Percentiles rank a stretch among this genome's conserved stretches.
These are phyloP conservation scores for Penicillium sclerotiorum DNA, from an alignment of 2,329 filamentous ascomycete species.

Conservation along the genomic window DNA sequence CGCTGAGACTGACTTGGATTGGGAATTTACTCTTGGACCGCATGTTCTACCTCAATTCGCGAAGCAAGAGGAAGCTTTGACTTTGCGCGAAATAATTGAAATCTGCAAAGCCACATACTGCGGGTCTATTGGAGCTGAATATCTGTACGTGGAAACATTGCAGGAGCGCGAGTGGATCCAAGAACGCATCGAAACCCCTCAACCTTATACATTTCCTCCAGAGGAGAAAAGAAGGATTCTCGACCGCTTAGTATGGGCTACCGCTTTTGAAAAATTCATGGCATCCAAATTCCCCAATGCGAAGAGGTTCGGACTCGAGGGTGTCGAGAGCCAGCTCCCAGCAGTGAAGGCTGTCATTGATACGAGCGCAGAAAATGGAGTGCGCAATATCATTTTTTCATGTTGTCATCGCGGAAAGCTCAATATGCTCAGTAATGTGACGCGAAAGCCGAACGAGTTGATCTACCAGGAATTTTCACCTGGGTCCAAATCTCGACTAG, in stretches of 20 bases:
- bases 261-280: slow-evolving; percentile 91
- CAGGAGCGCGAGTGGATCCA: slow-evolving; percentile 98
- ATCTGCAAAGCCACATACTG: slow-evolving; percentile 94
- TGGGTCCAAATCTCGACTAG: slow-evolving; percentile 79
- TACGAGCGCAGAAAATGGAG: slow-evolving; percentile 93
- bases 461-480: slow-evolving; percentile 98
- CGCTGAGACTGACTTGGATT: background rate
- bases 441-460: slow-evolving; percentile 96
- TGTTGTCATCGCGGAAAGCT: slow-evolving; percentile 98
- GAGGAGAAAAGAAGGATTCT: slow-evolving; percentile 70
- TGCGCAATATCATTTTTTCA: slow-evolving; percentile 98
- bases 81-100: slow-evolving; percentile 84
- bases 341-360: slow-evolving; percentile 99
- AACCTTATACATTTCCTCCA: slow-evolving; percentile 73
- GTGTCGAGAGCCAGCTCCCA: slow-evolving; percentile 91
- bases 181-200: slow-evolving; percentile 87
- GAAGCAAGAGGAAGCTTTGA: slow-evolving; percentile 79
- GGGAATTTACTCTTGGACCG: background rate
- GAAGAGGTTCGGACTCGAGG: slow-evolving; percentile 97
- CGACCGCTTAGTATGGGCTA: slow-evolving; percentile 95
- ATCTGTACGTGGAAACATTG: slow-evolving; percentile 95
- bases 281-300: slow-evolving; percentile 98
- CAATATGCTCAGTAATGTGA: slow-evolving; percentile 95
- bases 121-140: slow-evolving; percentile 91
- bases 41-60: background rate